Percentiles rank a stretch among this genome's conserved stretches.
Evolutionary conservation across 345 rosid genomes (phyloP).

Genomic region (Microcos paniculata): DNA sequence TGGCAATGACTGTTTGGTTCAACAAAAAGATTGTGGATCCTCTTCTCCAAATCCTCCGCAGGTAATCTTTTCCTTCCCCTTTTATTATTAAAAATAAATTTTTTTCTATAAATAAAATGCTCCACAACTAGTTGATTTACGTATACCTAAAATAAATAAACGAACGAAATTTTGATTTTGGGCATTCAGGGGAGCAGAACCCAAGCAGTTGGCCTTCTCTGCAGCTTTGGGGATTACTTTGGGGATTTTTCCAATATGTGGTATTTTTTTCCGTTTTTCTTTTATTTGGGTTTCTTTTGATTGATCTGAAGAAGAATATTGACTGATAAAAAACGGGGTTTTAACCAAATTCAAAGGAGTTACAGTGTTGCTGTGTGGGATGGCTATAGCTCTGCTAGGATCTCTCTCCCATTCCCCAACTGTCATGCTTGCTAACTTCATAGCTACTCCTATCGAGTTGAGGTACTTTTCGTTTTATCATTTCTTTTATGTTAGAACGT

Average conservation of each 20-base stretch:
- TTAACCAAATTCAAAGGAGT: constrained; percentile 46
- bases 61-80: constrained; percentile 39
- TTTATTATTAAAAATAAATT: too few species aligned
- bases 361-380: constrained; percentile 79
- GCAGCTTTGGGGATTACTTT: constrained; percentile 83
- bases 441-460: constrained; percentile 86
- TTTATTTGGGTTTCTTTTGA: background rate
- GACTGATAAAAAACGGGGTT: constrained; percentile 1
- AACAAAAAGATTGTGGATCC: constrained; percentile 62
- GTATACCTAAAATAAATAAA: too few species aligned
- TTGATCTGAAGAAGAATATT: background rate
- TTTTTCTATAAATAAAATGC: background rate
- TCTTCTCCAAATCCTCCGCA: constrained; percentile 66
- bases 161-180: too few species aligned
- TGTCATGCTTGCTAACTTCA: constrained; percentile 78
- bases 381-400: constrained; percentile 76
- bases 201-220: constrained; percentile 86
- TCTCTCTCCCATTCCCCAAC: constrained; percentile 80
- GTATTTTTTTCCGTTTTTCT: constrained; percentile 31
- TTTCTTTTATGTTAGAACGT: too few species aligned
- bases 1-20: constrained; percentile 56
- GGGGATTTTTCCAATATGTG: constrained; percentile 92
- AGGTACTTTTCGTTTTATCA: constrained; percentile 40
- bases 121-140: too few species aligned
- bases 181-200: constrained; percentile 69